Evolutionary conservation across 495 filamentous ascomycete genomes (phyloP).

Genomic region (Lasiosphaeria ovina): DNA sequence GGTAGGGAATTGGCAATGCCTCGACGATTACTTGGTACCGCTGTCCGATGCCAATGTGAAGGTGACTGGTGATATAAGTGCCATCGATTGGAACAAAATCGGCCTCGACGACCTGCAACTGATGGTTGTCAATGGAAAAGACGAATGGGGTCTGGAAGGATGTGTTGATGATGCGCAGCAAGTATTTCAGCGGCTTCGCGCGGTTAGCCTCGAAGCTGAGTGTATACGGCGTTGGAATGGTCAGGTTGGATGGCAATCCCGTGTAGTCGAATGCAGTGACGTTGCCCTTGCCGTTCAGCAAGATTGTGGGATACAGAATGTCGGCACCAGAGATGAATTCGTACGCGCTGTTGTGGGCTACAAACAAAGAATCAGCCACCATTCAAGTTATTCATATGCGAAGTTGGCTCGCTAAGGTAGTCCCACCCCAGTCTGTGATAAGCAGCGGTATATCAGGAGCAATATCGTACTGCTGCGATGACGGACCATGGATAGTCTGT

Average conservation of each 20-base stretch:
- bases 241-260: background rate
- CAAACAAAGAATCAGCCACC: background rate
- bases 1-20: conserved; percentile 36
- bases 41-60: conserved; percentile 64
- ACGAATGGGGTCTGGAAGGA: conserved; percentile 30
- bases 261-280: background rate
- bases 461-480: conserved; percentile 40
- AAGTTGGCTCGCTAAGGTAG: background rate
- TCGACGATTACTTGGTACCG: conserved; percentile 63
- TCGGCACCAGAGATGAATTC: background rate
- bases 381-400: no score
- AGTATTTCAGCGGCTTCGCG: conserved; percentile 36
- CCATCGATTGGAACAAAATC: conserved; percentile 43
- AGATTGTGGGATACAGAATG: conserved; percentile 1
- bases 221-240: background rate
- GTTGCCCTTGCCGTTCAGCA: conserved; percentile 37
- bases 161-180: conserved; percentile 53
- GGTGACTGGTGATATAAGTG: conserved; percentile 29
- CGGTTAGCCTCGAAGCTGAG: background rate
- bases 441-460: conserved; percentile 19
- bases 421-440: conserved; percentile 28
- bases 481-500: conserved; percentile 24
- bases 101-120: conserved; percentile 37
- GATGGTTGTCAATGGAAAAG: conserved; percentile 42
- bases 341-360: background rate